Evolutionary conservation across 768 basidiomycete species (phyloP).

Genomic region (Trametes maxima): DNA sequence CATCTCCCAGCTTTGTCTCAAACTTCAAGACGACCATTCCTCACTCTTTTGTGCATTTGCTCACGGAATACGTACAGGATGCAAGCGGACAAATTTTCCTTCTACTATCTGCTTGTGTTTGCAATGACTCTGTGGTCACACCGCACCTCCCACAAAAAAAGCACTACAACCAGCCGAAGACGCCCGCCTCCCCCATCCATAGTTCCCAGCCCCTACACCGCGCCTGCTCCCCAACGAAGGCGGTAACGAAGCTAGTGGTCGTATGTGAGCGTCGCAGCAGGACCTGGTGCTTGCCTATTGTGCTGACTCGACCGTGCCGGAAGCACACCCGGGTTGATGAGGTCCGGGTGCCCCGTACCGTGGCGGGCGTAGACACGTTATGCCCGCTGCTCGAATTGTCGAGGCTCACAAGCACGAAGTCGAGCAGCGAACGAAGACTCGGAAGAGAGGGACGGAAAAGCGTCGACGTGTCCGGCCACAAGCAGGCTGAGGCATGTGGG

Average conservation of each 20-base stretch:
- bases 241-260: not conserved
- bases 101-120: constrained; percentile 12
- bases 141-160: constrained; percentile 7
- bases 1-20: constrained; percentile 23
- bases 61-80: constrained; percentile 17
- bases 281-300: constrained; percentile 1
- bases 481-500: not conserved
- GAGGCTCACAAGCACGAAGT: constrained; percentile 1
- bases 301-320: not conserved
- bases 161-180: constrained; percentile 1
- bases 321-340: not conserved
- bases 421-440: not conserved
- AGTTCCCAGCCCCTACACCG: not conserved
- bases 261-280: not conserved
- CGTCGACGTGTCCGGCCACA: no score
- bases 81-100: not conserved
- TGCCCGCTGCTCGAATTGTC: not conserved
- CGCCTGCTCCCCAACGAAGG: not conserved
- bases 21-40: constrained; percentile 4
- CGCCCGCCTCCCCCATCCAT: not conserved
- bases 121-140: not conserved
- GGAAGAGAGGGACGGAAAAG: not conserved
- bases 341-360: not conserved
- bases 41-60: constrained; percentile 8
- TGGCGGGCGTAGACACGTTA: not conserved